A percentile compares a stretch with the other conserved stretches of the same genome.
These are phyloP conservation scores for Alternaria sp. DNA, from an alignment of 2,329 filamentous ascomycete genomes.

Conservation along the genomic window DNA sequence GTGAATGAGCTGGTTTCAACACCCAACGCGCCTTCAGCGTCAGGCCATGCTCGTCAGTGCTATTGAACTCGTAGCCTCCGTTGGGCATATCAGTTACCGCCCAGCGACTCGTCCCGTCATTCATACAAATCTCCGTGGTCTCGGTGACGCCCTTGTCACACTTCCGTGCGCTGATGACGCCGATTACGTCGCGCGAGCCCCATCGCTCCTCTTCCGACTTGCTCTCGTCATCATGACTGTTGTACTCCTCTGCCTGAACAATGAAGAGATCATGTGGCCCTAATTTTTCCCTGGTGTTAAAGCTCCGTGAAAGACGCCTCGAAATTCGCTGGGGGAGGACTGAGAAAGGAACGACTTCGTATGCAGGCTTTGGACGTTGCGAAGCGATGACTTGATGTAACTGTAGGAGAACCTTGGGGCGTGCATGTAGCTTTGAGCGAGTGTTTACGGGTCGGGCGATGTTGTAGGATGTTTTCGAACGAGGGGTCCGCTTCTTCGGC, in stretches of 20 bases:
- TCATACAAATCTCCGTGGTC: constrained; percentile 74
- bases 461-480: constrained; percentile 70
- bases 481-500: constrained; percentile 56
- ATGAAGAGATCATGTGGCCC: constrained; percentile 75
- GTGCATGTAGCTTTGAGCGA: constrained; percentile 70
- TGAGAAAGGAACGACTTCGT: constrained; percentile 78
- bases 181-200: constrained; percentile 67
- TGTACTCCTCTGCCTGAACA: constrained; percentile 74
- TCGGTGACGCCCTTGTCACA: constrained; percentile 65
- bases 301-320: constrained; percentile 67
- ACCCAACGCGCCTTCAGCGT: constrained; percentile 75
- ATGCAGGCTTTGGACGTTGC: constrained; percentile 70
- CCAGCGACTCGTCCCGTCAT: constrained; percentile 56
- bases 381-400: constrained; percentile 71
- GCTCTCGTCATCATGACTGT: constrained; percentile 53
- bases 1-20: constrained; percentile 52
- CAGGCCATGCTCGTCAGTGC: constrained; percentile 66
- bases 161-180: constrained; percentile 70
- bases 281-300: constrained; percentile 69
- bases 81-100: constrained; percentile 54
- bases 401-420: constrained; percentile 75
- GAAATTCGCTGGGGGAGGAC: constrained; percentile 60
- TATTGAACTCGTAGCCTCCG: constrained; percentile 66
- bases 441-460: constrained; percentile 72
- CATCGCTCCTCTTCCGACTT: constrained; percentile 59